Conservation (phyloP, 1,284 basidiomycete genomes). For the Rhodotorula mucilaginosa region DNA sequence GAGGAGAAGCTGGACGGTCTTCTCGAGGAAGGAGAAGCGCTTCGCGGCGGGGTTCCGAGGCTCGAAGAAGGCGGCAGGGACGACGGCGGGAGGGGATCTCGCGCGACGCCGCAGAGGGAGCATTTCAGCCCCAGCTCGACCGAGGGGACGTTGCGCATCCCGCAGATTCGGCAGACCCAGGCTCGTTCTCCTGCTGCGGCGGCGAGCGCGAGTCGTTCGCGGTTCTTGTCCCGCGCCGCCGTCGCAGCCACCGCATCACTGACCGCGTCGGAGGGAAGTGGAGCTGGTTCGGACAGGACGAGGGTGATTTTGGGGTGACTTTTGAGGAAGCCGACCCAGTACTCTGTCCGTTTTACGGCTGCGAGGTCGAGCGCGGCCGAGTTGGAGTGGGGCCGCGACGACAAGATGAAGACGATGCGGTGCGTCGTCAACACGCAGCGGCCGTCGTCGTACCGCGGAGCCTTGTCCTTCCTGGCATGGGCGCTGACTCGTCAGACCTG, state of each 20-base stretch:
- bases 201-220: neutral
- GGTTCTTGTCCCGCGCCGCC: neutral
- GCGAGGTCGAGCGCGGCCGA: conserved; percentile 56
- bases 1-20: neutral
- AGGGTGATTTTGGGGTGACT: conserved; percentile 87
- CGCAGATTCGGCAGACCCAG: conserved; percentile 86
- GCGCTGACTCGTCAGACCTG: neutral
- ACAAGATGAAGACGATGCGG: conserved; percentile 70
- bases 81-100: neutral
- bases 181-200: conserved; percentile 47
- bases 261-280: conserved; percentile 15
- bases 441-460: conserved; percentile 68
- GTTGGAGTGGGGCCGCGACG: conserved; percentile 52
- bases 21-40: neutral
- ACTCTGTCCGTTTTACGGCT: conserved; percentile 73
- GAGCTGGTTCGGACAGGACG: conserved; percentile 53
- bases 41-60: neutral
- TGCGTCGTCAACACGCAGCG: conserved; percentile 76
- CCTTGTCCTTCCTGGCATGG: conserved; percentile 68
- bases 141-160: conserved; percentile 63
- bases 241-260: conserved; percentile 2
- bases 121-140: conserved; percentile 57
- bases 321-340: conserved; percentile 79
- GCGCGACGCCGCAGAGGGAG: conserved; percentile 60
- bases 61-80: neutral